These are phyloP conservation scores for Aspergillus sparsus DNA, from an alignment of 495 filamentous ascomycete species.

Conservation along the genomic window DNA sequence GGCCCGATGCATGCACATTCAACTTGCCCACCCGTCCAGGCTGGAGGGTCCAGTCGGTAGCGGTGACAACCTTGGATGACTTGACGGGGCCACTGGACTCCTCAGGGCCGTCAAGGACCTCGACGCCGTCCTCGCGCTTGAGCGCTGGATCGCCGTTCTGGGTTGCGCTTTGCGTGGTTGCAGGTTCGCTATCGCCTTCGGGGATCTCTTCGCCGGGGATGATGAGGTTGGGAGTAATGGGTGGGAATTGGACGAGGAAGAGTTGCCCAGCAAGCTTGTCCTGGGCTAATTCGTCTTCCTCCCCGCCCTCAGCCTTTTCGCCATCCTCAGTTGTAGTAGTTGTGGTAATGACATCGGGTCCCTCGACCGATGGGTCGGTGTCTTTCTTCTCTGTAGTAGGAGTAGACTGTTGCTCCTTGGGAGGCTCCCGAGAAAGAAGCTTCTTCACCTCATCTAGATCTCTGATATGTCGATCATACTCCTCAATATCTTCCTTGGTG, in stretches of 20 bases:
- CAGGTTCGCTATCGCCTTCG: conserved; percentile 18
- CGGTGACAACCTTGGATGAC: conserved; percentile 38
- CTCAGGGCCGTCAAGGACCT: conserved; percentile 34
- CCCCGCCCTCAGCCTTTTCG: conserved; percentile 20
- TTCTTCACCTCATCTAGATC: conserved; percentile 43
- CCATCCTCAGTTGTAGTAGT: conserved; percentile 17
- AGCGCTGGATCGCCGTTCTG: conserved; percentile 25
- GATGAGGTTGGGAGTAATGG: conserved; percentile 52
- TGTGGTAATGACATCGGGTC: conserved; percentile 19
- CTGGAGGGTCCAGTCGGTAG: conserved; percentile 46
- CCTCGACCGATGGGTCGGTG: conserved; percentile 15
- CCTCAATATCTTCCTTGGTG: conserved; percentile 50
- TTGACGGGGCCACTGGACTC: conserved; percentile 17
- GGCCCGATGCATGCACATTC: conserved; percentile 54
- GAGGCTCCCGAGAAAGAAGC: conserved; percentile 25
- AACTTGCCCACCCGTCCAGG: conserved; percentile 58
- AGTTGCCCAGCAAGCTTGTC: conserved; percentile 41
- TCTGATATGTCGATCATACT: conserved; percentile 46
- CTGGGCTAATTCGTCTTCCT: conserved; percentile 32
- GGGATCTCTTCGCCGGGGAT: conserved; percentile 29
- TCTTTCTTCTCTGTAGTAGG: conserved; percentile 21
- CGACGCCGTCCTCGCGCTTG: conserved; percentile 38
- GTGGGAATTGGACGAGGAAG: conserved; percentile 59
- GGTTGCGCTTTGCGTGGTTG: conserved; percentile 2
- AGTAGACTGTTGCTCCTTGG: conserved; percentile 24